Evolutionary conservation across 1,284 basidiomycete genomes (phyloP).

Genomic region (Apiotrichum siamense): DNA sequence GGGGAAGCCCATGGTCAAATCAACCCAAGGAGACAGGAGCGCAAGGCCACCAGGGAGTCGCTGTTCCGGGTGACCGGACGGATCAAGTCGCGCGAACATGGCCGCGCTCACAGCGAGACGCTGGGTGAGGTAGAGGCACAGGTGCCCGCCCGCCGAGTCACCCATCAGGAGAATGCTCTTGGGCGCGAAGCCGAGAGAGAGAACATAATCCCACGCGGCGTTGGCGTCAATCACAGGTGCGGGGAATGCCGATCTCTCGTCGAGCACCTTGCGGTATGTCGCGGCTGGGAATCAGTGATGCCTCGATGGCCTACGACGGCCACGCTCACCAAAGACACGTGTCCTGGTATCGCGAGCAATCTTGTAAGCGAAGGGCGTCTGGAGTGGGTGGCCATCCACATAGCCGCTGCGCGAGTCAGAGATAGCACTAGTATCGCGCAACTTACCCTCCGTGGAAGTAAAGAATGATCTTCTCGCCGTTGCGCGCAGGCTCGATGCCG

Average conservation of each 20-base stretch:
- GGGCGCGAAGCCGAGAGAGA: slow-evolving; percentile 7
- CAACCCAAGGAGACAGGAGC: slow-evolving; percentile 56
- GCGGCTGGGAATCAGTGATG: not conserved
- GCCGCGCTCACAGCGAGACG: slow-evolving; percentile 1
- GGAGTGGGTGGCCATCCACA: slow-evolving; percentile 13
- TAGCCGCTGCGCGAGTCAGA: slow-evolving; percentile 12
- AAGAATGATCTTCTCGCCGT: slow-evolving; percentile 25
- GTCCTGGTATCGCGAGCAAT: slow-evolving; percentile 6
- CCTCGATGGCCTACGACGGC: not conserved
- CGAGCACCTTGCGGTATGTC: slow-evolving; percentile 13
- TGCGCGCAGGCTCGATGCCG: slow-evolving; percentile 8
- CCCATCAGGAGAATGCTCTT: slow-evolving; percentile 7
- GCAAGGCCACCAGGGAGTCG: slow-evolving; percentile 52
- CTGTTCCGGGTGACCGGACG: not conserved
- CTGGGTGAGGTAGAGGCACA: slow-evolving; percentile 10
- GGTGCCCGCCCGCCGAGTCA: slow-evolving; percentile 17
- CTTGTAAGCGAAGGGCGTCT: slow-evolving; percentile 6
- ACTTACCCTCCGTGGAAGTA: slow-evolving; percentile 21
- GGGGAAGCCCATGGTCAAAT: slow-evolving; percentile 42
- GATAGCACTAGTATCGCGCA: not conserved
- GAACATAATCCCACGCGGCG: slow-evolving; percentile 14
- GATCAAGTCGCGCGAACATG: not conserved
- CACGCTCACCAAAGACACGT: slow-evolving; percentile 6
- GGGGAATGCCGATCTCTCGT: slow-evolving; percentile 7
- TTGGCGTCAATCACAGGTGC: slow-evolving; percentile 14